Conservation (phyloP, 345 rosid species). For the Dipteronia dyeriana region DNA sequence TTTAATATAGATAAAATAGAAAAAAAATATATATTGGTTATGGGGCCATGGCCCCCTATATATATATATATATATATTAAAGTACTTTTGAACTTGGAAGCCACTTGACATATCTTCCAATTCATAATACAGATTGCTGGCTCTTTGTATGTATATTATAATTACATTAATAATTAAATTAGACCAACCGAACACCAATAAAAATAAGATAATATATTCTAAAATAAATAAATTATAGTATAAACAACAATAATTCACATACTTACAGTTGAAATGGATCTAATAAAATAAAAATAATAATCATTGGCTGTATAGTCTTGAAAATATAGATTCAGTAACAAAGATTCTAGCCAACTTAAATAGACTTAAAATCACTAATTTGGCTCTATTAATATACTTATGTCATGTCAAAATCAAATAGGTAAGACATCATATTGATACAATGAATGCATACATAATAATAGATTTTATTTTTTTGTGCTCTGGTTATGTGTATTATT, state of each 20-base stretch:
- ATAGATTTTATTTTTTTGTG: too few relatives aligned
- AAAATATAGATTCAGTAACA: conserved; percentile 15
- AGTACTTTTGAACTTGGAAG: neutral
- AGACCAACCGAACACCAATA: neutral
- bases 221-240: neutral
- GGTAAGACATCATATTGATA: too few relatives aligned
- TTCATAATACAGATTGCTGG: neutral
- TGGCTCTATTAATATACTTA: neutral
- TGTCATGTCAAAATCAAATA: too few relatives aligned
- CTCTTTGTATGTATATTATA: neutral
- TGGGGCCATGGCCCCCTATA: too few relatives aligned
- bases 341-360: conserved; percentile 1
- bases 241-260: neutral
- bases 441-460: too few relatives aligned
- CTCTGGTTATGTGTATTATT: neutral
- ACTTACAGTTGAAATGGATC: neutral
- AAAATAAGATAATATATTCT: neutral
- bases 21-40: too few relatives aligned
- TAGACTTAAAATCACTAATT: neutral
- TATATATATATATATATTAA: neutral
- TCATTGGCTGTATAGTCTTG: neutral
- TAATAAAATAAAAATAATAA: neutral
- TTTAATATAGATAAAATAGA: too few relatives aligned
- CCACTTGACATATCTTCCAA: neutral
- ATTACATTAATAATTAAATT: too few relatives aligned